Evolutionary conservation across 2,329 filamentous ascomycete species (phyloP).

Genomic region (Endoconidiophora polonica): DNA sequence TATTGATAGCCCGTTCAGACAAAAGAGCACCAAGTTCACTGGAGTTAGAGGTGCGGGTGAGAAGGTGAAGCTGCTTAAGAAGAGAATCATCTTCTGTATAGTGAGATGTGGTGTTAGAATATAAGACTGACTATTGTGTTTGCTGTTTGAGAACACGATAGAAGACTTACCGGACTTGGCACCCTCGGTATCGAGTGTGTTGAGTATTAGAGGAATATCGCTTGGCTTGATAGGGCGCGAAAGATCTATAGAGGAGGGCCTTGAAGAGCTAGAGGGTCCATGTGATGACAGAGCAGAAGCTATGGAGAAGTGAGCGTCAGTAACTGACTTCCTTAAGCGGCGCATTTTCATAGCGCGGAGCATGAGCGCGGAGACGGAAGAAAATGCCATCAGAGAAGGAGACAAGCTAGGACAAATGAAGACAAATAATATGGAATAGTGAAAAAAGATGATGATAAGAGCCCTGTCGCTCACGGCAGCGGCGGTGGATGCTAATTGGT

Average conservation of each 20-base stretch:
- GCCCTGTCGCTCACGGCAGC: not conserved
- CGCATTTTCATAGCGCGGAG: slow-evolving; percentile 10
- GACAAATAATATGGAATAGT: not conserved
- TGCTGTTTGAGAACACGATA: not conserved
- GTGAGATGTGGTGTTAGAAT: not conserved
- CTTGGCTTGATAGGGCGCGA: slow-evolving; percentile 5
- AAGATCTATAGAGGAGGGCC: not conserved
- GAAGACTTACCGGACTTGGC: slow-evolving; percentile 8
- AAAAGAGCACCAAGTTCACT: slow-evolving; percentile 5
- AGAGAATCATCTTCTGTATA: slow-evolving; percentile 7
- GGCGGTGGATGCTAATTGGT: not conserved
- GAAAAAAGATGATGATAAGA: not conserved
- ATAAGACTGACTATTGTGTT: not conserved
- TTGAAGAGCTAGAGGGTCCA: not conserved
- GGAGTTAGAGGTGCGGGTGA: slow-evolving; percentile 9
- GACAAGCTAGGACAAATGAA: not conserved
- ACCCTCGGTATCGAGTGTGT: slow-evolving; percentile 3
- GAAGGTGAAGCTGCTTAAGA: slow-evolving; percentile 10
- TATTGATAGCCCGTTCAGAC: slow-evolving; percentile 6
- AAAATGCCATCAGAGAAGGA: slow-evolving; percentile 1
- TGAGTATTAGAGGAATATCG: slow-evolving; percentile 9
- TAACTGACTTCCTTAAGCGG: slow-evolving; percentile 5
- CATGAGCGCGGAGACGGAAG: slow-evolving; percentile 2
- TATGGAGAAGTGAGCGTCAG: slow-evolving; percentile 11
- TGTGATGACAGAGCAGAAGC: slow-evolving; percentile 5